Base-by-base conservation (phyloP, 495 filamentous ascomycete genomes). In the Chaetomidium leptoderma region DNA sequence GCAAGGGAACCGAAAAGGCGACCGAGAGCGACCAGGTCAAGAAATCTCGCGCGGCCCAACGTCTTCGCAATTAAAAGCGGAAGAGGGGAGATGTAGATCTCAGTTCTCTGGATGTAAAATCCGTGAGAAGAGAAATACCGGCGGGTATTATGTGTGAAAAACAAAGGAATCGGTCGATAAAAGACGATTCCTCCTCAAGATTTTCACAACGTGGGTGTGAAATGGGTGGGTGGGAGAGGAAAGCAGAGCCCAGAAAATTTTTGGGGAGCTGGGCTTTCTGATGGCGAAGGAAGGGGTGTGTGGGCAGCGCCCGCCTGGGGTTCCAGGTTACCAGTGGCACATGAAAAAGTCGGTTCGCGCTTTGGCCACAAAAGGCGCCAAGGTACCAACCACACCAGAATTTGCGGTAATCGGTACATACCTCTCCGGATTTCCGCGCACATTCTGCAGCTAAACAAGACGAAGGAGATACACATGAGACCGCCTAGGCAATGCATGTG, bases 71-170 rank as follows among this genome's bases (percentile, higher is more conserved):
- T 59, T 61, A 61, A 60, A 42, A 37, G 30, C 19, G 33, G 60
- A 51, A 68, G 74, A 75, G 73, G 66, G 68, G 70, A 70, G 69
- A 71, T 65, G 53, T 61, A 66, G 57, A 66, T 72, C 70, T 67
- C 66, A 57, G 42, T 55, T 63, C 62, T 59, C 60, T 67, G 67
- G 67, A 68, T 59, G 51, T 24, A 24, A 63, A 64, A 65, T 65
- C 64, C 69, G 26, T 42, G 61, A 64, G 61, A 64, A 71, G 37
- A 63, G 67, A 66, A 35, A 63, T 57, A 59, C 53, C 58, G 63
- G 57, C 42, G 49, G n/a, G 58, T 57, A 65, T 64, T 69, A 65
- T 55, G 58, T 52, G 63, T 39, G 53, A 59, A 47, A n/a, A 60
- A 56, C 35, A 59, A 59, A 57, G 60, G 59, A 54, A 56, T 50